Evolutionary conservation across 768 basidiomycete species (phyloP).

Genomic region (Naganishia vaughanmartiniae): DNA sequence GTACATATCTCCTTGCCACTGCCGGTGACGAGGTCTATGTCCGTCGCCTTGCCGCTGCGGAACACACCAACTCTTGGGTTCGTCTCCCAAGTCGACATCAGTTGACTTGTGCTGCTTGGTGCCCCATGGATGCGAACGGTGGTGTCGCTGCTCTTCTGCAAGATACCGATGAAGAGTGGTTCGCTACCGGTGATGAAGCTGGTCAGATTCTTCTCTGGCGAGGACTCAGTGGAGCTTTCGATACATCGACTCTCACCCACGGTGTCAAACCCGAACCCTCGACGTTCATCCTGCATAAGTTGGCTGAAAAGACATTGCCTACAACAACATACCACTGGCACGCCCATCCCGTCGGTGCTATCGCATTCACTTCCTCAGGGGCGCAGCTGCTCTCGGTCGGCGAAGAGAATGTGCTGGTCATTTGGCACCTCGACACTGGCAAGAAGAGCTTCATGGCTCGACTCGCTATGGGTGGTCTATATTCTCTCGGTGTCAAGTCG

Average conservation of each 20-base stretch:
- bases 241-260: constrained; percentile 11
- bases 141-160: constrained; percentile 16
- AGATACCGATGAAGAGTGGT: constrained; percentile 65
- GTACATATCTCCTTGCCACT: constrained; percentile 71
- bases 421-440: constrained; percentile 89
- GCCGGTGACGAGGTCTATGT: constrained; percentile 40
- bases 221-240: constrained; percentile 64
- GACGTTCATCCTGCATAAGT: constrained; percentile 17
- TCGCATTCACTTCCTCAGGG: constrained; percentile 85
- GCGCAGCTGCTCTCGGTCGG: constrained; percentile 91
- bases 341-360: constrained; percentile 81
- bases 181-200: constrained; percentile 86
- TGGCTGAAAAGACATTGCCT: constrained; percentile 64
- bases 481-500: constrained; percentile 55
- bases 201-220: constrained; percentile 91
- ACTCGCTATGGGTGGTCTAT: constrained; percentile 80
- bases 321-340: constrained; percentile 94
- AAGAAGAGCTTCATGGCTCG: constrained; percentile 90
- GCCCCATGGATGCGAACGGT: constrained; percentile 60
- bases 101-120: constrained; percentile 79
- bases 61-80: constrained; percentile 21
- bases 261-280: constrained; percentile 12
- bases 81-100: constrained; percentile 4
- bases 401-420: constrained; percentile 91
- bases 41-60: constrained; percentile 3